Conservation (phyloP, 257 asterid species). For the Vinca minor region DNA sequence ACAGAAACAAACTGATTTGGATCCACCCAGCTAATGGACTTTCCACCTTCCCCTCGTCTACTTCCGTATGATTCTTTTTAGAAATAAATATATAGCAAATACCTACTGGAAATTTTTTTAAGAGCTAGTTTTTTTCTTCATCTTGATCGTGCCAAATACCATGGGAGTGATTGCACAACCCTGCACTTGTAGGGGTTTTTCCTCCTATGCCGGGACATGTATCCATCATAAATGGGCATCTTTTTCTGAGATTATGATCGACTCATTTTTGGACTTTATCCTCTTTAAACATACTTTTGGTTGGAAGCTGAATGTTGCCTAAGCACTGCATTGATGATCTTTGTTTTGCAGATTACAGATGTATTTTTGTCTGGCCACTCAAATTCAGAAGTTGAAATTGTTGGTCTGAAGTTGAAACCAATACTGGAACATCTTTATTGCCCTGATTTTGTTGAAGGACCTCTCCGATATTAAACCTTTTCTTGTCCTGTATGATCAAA, state of each 20-base stretch:
- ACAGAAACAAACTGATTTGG: too few species aligned
- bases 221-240: too few species aligned
- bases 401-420: constrained; percentile 62
- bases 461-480: constrained; percentile 41
- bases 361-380: constrained; percentile 76
- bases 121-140: background rate
- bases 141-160: background rate
- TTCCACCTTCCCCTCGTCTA: too few species aligned
- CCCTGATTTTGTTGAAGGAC: constrained; percentile 46
- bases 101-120: too few species aligned
- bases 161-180: too few species aligned
- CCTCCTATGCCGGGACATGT: too few species aligned
- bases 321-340: background rate
- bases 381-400: constrained; percentile 49
- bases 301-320: background rate
- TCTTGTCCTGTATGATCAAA: background rate
- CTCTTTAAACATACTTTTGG: background rate
- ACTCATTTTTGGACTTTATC: background rate
- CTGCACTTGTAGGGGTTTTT: too few species aligned
- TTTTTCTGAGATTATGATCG: background rate
- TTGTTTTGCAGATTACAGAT: constrained; percentile 51
- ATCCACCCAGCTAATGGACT: too few species aligned
- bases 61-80: too few species aligned
- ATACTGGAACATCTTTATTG: constrained; percentile 39
- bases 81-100: background rate